A percentile compares a stretch with the other conserved stretches of the same genome.
Conservation (phyloP, 371 early-diverging fungal species). For the Mortierella polycephala region DNA sequence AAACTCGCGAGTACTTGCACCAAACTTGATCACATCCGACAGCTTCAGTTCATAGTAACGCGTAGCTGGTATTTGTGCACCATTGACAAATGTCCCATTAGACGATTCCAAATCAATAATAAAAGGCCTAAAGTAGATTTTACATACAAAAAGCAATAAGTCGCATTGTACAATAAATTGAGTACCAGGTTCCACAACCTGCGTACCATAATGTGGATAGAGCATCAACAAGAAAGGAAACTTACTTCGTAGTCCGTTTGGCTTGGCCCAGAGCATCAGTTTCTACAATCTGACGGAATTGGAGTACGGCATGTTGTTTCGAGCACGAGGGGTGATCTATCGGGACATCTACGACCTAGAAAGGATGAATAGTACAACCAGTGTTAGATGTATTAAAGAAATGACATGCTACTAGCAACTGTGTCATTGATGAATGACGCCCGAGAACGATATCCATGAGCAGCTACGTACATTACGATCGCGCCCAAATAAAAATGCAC, state of each 20-base stretch:
- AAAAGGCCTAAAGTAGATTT: constrained; percentile 72
- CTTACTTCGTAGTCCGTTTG: constrained; percentile 63
- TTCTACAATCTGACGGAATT: constrained; percentile 75
- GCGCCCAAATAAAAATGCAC: constrained; percentile 90
- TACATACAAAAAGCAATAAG: neutral
- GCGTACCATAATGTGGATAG: too few species aligned
- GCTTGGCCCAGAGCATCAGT: constrained; percentile 53
- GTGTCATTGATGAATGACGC: neutral
- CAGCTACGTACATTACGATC: constrained; percentile 77
- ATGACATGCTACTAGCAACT: neutral
- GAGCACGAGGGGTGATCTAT: constrained; percentile 90
- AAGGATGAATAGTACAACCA: neutral
- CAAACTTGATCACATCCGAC: constrained; percentile 90
- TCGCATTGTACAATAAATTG: too few species aligned
- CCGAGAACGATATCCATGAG: neutral
- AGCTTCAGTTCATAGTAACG: constrained; percentile 85
- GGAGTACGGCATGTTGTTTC: constrained; percentile 92
- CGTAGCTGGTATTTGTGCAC: constrained; percentile 74
- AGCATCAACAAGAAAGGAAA: neutral
- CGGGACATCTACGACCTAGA: constrained; percentile 89
- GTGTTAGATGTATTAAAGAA: neutral
- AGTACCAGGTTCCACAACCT: neutral
- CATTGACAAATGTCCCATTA: constrained; percentile 92
- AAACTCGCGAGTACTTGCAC: constrained; percentile 90
- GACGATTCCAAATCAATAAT: constrained; percentile 94